Evolutionary conservation across 2,329 filamentous ascomycete genomes (phyloP).

Genomic region (Cladosporium sp.): DNA sequence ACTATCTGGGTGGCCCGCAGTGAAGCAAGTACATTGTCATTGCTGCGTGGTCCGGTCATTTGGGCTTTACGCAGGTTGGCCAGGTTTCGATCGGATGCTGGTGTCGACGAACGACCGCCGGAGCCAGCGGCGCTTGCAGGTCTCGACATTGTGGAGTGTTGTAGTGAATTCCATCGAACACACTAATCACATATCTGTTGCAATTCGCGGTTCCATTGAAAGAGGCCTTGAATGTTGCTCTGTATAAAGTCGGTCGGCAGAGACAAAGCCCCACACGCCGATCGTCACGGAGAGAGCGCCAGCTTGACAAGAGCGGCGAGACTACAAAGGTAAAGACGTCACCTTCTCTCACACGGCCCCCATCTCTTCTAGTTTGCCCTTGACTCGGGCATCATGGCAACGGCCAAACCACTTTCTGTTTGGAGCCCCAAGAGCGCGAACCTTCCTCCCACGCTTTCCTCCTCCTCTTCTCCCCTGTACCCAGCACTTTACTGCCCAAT

Average conservation of each 20-base stretch:
- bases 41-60: constrained; percentile 22
- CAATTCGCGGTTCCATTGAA: neutral
- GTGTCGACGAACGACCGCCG: constrained; percentile 11
- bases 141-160: constrained; percentile 6
- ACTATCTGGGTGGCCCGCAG: constrained; percentile 78
- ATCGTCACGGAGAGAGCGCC: neutral
- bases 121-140: constrained; percentile 11
- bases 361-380: no score
- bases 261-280: no score
- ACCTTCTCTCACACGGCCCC: neutral
- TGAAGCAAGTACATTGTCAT: constrained; percentile 61
- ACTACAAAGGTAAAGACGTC: neutral
- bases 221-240: neutral
- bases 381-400: no score
- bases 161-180: neutral
- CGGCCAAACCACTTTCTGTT: neutral
- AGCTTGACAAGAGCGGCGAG: no score
- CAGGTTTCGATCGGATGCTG: constrained; percentile 18
- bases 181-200: constrained; percentile 7
- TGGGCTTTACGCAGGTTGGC: constrained; percentile 27
- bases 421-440: neutral
- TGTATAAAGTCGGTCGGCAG: neutral
- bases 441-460: neutral
- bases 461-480: constrained; percentile 7
- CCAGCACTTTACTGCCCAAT: constrained; percentile 7